Evolutionary conservation across 257 asterid genomes (phyloP), one percentile per base, ranked within the genome.

Genomic region (Handroanthus guayacan): DNA sequence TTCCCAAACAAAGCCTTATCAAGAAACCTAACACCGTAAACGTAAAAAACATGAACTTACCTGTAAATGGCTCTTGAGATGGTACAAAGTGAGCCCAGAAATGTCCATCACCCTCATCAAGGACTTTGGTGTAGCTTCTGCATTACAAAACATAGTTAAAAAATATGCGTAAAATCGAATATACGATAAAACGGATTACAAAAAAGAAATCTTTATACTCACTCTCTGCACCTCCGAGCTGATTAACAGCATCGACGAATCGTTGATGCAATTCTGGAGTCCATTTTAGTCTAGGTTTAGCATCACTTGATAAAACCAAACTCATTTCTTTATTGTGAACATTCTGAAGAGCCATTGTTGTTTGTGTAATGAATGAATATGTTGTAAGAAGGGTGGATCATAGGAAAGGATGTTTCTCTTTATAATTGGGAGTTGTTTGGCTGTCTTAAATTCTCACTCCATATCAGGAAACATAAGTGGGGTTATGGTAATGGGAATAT

Each of bases 41-140:
- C 5, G 69, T n/a, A 44, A 37, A 77, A n/a, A 13, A 52, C 31
- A 25, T 11, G 71, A 67, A 31, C 6, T 67, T 84, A 54, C 99
- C 96, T 94, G 99, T 52, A 95, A 87, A 84, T 95, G 99, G 79
- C 99, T 95, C 87, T 95, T 95, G 82, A 95, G 97, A 72, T 95
- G 99, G 81, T 92, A 95, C 82, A 92, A 72, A 69, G 99, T 95
- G 70, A 95, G 88, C 3, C 99, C 99, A 71, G 80, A 91, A 75
- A 95, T 87, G 64, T 90, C 91, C 97, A 95, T 92, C 25, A 91
- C 86, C 81, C 96, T 95, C 99, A 90, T 95, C 94, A 95, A 85
- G 10, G 96, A 84, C 81, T 95, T 95, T 1, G 99, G 99, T 50
- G 98, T 92, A 72, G 99, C 99, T 87, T 91, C 99, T 92, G 92